A percentile compares a stretch with the other conserved stretches of the same genome.
Conservation (phyloP, 352 stramenopile species). For the Phytopythium sindhum region DNA sequence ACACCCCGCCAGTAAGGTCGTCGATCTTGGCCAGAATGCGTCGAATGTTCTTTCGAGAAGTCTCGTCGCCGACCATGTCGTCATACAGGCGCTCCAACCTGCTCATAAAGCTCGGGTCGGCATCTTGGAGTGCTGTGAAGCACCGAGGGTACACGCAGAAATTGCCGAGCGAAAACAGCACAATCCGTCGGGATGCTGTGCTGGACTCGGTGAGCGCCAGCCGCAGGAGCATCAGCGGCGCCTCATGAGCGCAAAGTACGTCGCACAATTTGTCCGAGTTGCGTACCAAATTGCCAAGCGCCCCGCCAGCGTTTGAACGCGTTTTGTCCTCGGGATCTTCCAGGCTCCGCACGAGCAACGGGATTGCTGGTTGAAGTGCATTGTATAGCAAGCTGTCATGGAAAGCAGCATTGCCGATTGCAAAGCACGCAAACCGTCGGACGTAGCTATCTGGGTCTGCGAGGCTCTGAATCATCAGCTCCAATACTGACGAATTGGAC, state of each 20-base stretch:
- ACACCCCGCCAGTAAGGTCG: conserved; percentile 6
- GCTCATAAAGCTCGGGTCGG: conserved; percentile 34
- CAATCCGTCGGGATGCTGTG: conserved; percentile 69
- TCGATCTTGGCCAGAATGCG: conserved; percentile 67
- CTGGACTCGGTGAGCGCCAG: conserved; percentile 62
- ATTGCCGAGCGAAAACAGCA: conserved; percentile 91
- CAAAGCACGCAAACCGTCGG: conserved; percentile 92
- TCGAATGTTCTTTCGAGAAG: conserved; percentile 66
- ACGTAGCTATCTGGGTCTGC: conserved; percentile 76
- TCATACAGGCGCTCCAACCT: conserved; percentile 58
- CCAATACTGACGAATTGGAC: conserved; percentile 36
- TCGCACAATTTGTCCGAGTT: conserved; percentile 80
- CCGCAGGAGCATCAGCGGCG: conserved; percentile 68
- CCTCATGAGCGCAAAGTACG: conserved; percentile 58
- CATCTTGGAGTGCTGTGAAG: conserved; percentile 42
- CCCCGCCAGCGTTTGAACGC: conserved; percentile 88
- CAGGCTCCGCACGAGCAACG: conserved; percentile 67
- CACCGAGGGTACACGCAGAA: conserved; percentile 80
- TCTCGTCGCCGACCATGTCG: conserved; percentile 56
- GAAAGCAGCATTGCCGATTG: conserved; percentile 93
- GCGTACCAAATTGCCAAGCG: conserved; percentile 90
- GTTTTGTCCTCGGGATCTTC: conserved; percentile 86
- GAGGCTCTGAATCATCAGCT: conserved; percentile 55
- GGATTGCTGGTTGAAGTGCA: conserved; percentile 55
- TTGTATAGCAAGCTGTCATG: conserved; percentile 81